Base-by-base conservation (phyloP, 306 rosid genomes). In the Rosa chinensis region DNA sequence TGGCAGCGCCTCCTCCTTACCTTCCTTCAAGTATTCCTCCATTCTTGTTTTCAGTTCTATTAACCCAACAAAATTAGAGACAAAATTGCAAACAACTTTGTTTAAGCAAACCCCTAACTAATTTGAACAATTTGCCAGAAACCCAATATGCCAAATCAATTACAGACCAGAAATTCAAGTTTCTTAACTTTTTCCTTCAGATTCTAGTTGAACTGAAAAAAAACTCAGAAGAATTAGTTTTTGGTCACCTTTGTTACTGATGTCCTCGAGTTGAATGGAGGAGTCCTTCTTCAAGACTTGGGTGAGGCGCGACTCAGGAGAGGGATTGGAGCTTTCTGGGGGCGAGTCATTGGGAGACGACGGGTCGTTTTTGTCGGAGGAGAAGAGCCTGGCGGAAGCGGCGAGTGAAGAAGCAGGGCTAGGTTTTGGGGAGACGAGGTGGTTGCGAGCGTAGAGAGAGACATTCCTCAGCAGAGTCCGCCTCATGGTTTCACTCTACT, bases 1-100 rank as follows among this genome's bases (percentile, higher is more conserved):
- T 0, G 96, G 92, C 0, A 95, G 94, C 10, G 77, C 90, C 25
- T 84, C 81, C 78, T 96, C 97, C 6, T 96, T 92, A 3, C 93
- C 45, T 2, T 66, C 97, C 83, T 82, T 86, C 49, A 91, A 80
- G 91, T 91, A 96, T 16, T 80, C 84, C n/a, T 89, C 78, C 50
- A 96, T 87, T 86, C 77, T 81, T 18, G 23, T 8, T 78, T 89
- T 96, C 74, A 96, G 76, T 80, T 90, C 99, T 95, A 81, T 20
- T 9, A 72, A 81, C 73, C 67, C 72, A 76, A 9, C 47, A 58
- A 47, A 47, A 8, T 50, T 45, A 55, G 8, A 17, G 21, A 63
- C 11, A 25, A 71, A 17, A 32, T 2, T 25, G 40, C 37, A 72
- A 21, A 49, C 14, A 32, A 32, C 37, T 32, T 32, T 32, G 37